Evolutionary conservation across 2,329 filamentous ascomycete genomes (phyloP).

Genomic region (Trichoderma sp.): DNA sequence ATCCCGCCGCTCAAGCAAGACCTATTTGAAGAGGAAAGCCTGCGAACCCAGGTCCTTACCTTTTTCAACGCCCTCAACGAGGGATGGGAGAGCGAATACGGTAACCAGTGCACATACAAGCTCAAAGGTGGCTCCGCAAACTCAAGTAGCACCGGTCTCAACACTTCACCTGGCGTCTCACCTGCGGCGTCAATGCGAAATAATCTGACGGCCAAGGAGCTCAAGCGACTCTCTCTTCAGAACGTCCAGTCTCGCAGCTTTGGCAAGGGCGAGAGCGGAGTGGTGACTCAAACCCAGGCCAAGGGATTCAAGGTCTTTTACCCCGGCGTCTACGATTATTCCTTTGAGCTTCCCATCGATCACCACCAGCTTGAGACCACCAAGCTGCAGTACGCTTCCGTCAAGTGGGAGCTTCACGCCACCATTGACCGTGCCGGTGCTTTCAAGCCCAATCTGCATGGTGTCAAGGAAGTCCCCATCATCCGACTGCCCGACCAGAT

Average conservation of each 20-base stretch:
- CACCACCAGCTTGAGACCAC: slow-evolving; percentile 87
- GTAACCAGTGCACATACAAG: slow-evolving; percentile 60
- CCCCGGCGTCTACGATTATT: slow-evolving; percentile 64
- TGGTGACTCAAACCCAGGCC: slow-evolving; percentile 55
- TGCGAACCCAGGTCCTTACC: slow-evolving; percentile 84
- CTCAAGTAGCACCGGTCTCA: slow-evolving; percentile 35
- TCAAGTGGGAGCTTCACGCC: slow-evolving; percentile 85
- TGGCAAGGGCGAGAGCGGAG: slow-evolving; percentile 70
- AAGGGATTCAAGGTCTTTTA: slow-evolving; percentile 86
- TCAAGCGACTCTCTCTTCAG: slow-evolving; percentile 72
- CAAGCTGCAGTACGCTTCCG: slow-evolving; percentile 78
- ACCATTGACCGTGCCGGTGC: slow-evolving; percentile 82
- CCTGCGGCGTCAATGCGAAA: slow-evolving; percentile 28
- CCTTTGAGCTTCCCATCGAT: slow-evolving; percentile 87
- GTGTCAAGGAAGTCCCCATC: slow-evolving; percentile 76
- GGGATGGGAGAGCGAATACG: slow-evolving; percentile 59
- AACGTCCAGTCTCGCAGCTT: slow-evolving; percentile 83
- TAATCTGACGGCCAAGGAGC: slow-evolving; percentile 45
- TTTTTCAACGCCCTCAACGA: slow-evolving; percentile 82
- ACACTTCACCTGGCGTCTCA: slow-evolving; percentile 24
- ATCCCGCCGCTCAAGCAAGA: slow-evolving; percentile 86
- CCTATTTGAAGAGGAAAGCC: slow-evolving; percentile 76
- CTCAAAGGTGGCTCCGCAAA: slow-evolving; percentile 42
- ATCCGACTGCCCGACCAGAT: slow-evolving; percentile 84
- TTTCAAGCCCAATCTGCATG: slow-evolving; percentile 84